These are phyloP conservation scores for Bipolaris cookei DNA, from an alignment of 2,329 filamentous ascomycete genomes.

Conservation along the genomic window DNA sequence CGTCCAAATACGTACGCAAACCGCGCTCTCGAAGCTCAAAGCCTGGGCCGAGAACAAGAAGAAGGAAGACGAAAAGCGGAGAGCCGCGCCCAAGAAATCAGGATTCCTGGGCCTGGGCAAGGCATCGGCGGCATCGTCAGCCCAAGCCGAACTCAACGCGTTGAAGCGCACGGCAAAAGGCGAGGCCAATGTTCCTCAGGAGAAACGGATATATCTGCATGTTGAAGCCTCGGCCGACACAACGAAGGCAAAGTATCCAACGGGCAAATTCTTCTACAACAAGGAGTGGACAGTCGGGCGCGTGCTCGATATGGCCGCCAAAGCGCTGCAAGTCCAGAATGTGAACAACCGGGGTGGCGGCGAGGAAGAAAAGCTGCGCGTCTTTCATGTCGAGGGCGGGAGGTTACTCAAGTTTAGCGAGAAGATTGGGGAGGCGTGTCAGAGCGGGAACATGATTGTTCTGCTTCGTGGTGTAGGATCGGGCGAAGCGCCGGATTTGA, in stretches of 20 bases:
- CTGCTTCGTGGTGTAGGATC: constrained; percentile 86
- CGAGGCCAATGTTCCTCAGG: constrained; percentile 76
- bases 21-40: constrained; percentile 77
- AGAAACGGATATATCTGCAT: constrained; percentile 88
- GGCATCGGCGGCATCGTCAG: constrained; percentile 60
- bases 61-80: constrained; percentile 68
- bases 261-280: constrained; percentile 58
- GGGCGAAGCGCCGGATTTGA: constrained; percentile 69
- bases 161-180: constrained; percentile 91
- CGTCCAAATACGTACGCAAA: constrained; percentile 32
- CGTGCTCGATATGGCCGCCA: constrained; percentile 78
- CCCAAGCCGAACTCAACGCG: constrained; percentile 72
- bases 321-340: constrained; percentile 78
- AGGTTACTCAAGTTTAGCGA: constrained; percentile 85
- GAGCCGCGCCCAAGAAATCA: constrained; percentile 26
- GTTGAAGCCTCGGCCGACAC: constrained; percentile 91
- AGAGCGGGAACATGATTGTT: constrained; percentile 88
- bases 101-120: constrained; percentile 36
- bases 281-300: constrained; percentile 87
- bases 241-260: constrained; percentile 80
- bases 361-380: constrained; percentile 79
- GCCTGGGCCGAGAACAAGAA: constrained; percentile 81
- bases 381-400: constrained; percentile 94
- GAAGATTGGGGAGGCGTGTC: constrained; percentile 75
- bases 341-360: constrained; percentile 78